Conservation (phyloP, 768 basidiomycete species). For the Pulveroboletus ravenelii region DNA sequence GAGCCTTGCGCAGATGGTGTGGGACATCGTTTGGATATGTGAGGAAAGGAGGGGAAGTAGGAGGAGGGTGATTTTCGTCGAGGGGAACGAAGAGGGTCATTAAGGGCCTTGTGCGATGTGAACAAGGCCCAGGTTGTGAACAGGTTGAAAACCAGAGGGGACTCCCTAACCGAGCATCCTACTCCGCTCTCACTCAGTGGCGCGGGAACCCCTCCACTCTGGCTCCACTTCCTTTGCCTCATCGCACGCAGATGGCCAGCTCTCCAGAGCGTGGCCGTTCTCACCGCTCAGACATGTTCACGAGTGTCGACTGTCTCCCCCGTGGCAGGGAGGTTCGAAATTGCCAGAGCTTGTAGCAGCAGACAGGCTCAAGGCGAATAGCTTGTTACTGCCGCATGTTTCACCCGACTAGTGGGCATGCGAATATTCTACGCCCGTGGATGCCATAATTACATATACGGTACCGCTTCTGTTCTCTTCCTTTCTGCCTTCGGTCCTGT, state of each 20-base stretch:
- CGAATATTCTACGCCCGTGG: conserved; percentile 23
- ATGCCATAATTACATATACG: conserved; percentile 8
- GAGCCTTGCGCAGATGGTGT: conserved; percentile 47
- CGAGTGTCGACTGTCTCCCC: no score
- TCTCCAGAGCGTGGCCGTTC: background rate
- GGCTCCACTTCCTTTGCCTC: conserved; percentile 16
- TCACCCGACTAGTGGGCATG: conserved; percentile 19
- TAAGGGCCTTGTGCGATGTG: conserved; percentile 24
- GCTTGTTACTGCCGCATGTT: conserved; percentile 14
- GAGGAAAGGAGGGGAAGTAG: conserved; percentile 55
- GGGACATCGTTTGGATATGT: conserved; percentile 40
- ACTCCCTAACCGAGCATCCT: conserved; percentile 13
- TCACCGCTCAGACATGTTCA: conserved; percentile 12
- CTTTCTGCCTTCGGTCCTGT: background rate
- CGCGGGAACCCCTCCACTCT: conserved; percentile 24
- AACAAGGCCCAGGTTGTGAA: conserved; percentile 19
- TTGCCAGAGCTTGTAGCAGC: conserved; percentile 23
- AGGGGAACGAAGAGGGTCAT: conserved; percentile 70
- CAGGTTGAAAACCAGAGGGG: conserved; percentile 21
- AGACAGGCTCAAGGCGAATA: conserved; percentile 19
- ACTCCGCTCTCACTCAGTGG: conserved; percentile 14
- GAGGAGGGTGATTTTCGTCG: conserved; percentile 41
- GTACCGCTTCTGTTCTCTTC: background rate
- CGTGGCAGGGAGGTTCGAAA: no score
- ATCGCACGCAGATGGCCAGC: conserved; percentile 11